phyloP scores from a whole-genome alignment of 805 yeast species.

The Saccharomyces kudriavzevii region DNA sequence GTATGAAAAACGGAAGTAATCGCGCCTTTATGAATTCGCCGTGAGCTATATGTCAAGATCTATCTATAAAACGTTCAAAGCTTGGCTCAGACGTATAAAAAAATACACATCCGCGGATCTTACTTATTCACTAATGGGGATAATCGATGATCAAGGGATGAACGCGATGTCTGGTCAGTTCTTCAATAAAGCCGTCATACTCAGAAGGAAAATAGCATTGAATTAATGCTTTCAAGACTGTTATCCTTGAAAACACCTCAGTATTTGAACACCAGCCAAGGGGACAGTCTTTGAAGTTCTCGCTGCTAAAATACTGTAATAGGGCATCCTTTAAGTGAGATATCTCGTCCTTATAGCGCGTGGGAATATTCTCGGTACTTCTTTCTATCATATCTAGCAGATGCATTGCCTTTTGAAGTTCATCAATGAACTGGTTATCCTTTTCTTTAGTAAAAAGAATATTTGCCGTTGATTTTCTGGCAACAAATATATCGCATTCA shows the following conservation, averaged over 20 bases:
- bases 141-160: slow-evolving; percentile 13
- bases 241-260: slow-evolving; percentile 16
- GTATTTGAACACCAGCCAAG: slow-evolving; percentile 24
- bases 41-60: not conserved
- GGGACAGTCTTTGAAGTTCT: slow-evolving; percentile 11
- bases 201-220: slow-evolving; percentile 1
- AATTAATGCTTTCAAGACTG: slow-evolving; percentile 10
- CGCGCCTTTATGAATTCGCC: not conserved
- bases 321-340: not conserved
- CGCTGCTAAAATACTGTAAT: slow-evolving; percentile 1
- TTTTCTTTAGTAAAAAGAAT: slow-evolving; percentile 60
- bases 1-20: not conserved
- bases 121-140: not conserved
- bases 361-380: not conserved
- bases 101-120: not conserved
- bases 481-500: slow-evolving; percentile 11
- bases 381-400: slow-evolving; percentile 15
- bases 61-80: not conserved
- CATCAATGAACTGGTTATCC: slow-evolving; percentile 56
- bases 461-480: slow-evolving; percentile 18
- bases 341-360: not conserved
- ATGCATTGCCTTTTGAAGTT: slow-evolving; percentile 27
- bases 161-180: slow-evolving; percentile 2
- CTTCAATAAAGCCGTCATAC: slow-evolving; percentile 1
- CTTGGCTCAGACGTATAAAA: not conserved